Evolutionary conservation across 2,329 filamentous ascomycete genomes (phyloP).

Genomic region (Colletotrichum incanum): DNA sequence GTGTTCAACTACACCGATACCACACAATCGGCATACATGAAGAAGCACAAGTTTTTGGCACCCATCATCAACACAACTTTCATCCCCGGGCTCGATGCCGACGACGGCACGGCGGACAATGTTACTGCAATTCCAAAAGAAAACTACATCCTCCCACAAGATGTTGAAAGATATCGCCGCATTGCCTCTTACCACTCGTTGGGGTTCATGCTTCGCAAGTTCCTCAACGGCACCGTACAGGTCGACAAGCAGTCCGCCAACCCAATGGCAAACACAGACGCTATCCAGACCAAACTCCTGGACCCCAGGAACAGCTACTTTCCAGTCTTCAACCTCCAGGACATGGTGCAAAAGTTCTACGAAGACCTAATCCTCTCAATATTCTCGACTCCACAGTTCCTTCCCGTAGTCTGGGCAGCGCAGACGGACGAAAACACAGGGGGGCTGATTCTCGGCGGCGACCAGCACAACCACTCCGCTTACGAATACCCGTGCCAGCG

Average conservation of each 20-base stretch:
- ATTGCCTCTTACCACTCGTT: constrained; percentile 53
- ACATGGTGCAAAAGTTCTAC: constrained; percentile 50
- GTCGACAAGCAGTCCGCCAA: constrained; percentile 47
- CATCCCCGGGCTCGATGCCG: constrained; percentile 45
- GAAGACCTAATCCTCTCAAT: constrained; percentile 55
- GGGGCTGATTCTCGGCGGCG: constrained; percentile 32
- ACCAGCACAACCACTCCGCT: constrained; percentile 43
- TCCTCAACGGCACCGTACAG: constrained; percentile 52
- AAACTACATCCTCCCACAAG: constrained; percentile 50
- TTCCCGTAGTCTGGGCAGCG: constrained; percentile 53
- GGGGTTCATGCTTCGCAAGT: constrained; percentile 50
- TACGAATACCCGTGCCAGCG: constrained; percentile 50
- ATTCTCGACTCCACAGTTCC: constrained; percentile 53
- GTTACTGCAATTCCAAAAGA: constrained; percentile 48
- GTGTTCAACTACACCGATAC: constrained; percentile 49
- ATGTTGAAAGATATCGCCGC: constrained; percentile 48
- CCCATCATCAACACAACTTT: constrained; percentile 53
- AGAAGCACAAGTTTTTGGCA: constrained; percentile 43
- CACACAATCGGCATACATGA: constrained; percentile 48
- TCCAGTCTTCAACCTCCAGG: constrained; percentile 47
- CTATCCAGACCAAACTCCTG: constrained; percentile 59
- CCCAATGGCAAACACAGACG: constrained; percentile 51
- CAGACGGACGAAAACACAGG: constrained; percentile 46
- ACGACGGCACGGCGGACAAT: constrained; percentile 54
- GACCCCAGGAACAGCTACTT: constrained; percentile 50